Evolutionary conservation across 2,329 filamentous ascomycete species (phyloP), one percentile per base, ranked within the genome.

Genomic region (Cladosporium sp.): DNA sequence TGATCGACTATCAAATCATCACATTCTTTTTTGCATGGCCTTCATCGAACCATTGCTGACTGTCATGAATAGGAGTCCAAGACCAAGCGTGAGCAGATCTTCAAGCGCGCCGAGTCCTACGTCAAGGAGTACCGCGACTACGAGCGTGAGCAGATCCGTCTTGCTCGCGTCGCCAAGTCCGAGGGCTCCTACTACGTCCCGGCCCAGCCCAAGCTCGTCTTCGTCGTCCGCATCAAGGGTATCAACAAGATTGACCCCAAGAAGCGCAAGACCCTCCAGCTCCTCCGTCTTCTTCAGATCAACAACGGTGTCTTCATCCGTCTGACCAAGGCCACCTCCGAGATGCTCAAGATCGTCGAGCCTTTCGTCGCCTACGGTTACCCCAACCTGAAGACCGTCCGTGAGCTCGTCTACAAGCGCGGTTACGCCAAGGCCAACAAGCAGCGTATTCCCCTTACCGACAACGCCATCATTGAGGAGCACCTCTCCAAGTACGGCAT

Each of bases 201-300:
- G 60, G 91, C 88, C 59, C 90, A 98, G 83, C 78, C 88, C 72
- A 96, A 95, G 79, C 81, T 98, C 69, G 90, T 92, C 79, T 98
- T 98, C 75, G 84, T 98, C 67, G 79, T 97, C 76, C 92, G 93
- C 75, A 98, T 98, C 83, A 98, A 98, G 89, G 93, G 92, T 95
- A 97, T 98, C 90, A 97, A 97, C 88, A 98, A 98, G 88, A 97
- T 98, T 69, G 85, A 94, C 72, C 93, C 93, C 67, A 97, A 98
- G 88, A 94, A 94, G 77, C 91, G 93, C 83, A 98, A 98, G 86
- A 97, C 95, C 71, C 85, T 98, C 67, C 93, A 98, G 80, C 88
- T 98, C 56, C 91, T 98, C 73, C 92, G 93, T 82, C 89, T 98
- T 62, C 86, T 98, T 69, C 93, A 98, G 82, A 98, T 98, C 87